Conservation (phyloP, 192 early-diverging fungal genomes). For the Podila verticillata region DNA sequence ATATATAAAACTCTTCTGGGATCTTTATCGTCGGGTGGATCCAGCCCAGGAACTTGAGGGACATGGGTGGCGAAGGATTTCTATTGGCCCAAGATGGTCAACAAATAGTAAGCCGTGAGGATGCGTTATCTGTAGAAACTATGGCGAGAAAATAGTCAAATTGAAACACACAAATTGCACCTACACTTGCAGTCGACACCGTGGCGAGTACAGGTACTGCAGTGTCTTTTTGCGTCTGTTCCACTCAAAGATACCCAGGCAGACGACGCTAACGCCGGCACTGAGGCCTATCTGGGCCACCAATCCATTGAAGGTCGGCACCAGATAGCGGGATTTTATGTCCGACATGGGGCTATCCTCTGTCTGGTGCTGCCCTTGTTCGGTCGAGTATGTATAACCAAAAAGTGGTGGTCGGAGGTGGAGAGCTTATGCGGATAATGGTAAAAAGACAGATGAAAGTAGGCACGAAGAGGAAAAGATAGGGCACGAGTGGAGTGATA, state of each 20-base stretch:
- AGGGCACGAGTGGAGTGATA: too few relatives aligned
- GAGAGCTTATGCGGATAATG: neutral
- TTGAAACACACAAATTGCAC: neutral
- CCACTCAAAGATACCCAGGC: conserved; percentile 62
- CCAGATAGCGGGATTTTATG: conserved; percentile 21
- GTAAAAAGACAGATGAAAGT: neutral
- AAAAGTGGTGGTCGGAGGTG: neutral
- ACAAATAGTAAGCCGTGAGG: neutral
- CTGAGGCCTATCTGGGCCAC: conserved; percentile 63
- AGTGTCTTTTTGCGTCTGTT: conserved; percentile 59
- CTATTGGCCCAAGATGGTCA: conserved; percentile 27
- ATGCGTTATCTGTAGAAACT: neutral
- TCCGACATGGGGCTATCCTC: conserved; percentile 29
- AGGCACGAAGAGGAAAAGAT: too few relatives aligned
- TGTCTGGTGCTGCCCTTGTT: conserved; percentile 7
- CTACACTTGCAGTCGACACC: conserved; percentile 55
- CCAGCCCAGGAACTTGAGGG: conserved; percentile 60
- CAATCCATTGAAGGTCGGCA: conserved; percentile 61
- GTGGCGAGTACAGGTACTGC: conserved; percentile 59
- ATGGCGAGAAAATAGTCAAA: neutral
- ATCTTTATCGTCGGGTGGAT: conserved; percentile 53
- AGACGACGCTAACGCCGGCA: conserved; percentile 51
- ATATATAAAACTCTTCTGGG: conserved; percentile 61
- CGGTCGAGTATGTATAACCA: neutral
- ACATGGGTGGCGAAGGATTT: conserved; percentile 59